A percentile compares a stretch with the other conserved stretches of the same genome.
Evolutionary conservation across 768 basidiomycete genomes (phyloP).

Genomic region (Artomyces pyxidatus): DNA sequence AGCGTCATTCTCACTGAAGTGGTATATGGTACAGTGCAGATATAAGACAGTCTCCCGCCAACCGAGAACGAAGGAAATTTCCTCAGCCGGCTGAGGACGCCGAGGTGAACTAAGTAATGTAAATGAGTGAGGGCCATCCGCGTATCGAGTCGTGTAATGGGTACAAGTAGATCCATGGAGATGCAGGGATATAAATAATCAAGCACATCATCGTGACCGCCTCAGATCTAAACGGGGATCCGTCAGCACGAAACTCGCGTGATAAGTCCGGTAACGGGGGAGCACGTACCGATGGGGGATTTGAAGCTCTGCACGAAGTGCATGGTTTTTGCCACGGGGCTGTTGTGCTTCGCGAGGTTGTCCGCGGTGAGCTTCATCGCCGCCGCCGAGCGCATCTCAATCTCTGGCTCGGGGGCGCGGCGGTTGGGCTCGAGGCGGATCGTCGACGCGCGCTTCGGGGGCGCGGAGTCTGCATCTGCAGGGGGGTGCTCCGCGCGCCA

Average conservation of each 20-base stretch:
- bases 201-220: neutral
- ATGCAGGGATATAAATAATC: too few species aligned
- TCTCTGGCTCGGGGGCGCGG: neutral
- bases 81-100: neutral
- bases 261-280: too few species aligned
- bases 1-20: too few species aligned
- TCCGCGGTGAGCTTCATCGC: neutral
- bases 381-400: neutral
- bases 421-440: slow-evolving; percentile 13
- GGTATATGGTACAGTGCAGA: neutral
- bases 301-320: neutral
- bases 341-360: neutral
- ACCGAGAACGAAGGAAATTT: neutral
- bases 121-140: too few species aligned
- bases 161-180: too few species aligned
- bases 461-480: too few species aligned
- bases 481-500: neutral
- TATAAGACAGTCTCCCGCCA: neutral
- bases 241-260: too few species aligned
- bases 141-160: too few species aligned
- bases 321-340: slow-evolving; percentile 1
- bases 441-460: neutral
- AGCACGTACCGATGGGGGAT: slow-evolving; percentile 10
- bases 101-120: too few species aligned
- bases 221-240: neutral